These are phyloP conservation scores for Cladophialophora bantiana DNA, from an alignment of 2,329 filamentous ascomycete genomes.

Conservation along the genomic window DNA sequence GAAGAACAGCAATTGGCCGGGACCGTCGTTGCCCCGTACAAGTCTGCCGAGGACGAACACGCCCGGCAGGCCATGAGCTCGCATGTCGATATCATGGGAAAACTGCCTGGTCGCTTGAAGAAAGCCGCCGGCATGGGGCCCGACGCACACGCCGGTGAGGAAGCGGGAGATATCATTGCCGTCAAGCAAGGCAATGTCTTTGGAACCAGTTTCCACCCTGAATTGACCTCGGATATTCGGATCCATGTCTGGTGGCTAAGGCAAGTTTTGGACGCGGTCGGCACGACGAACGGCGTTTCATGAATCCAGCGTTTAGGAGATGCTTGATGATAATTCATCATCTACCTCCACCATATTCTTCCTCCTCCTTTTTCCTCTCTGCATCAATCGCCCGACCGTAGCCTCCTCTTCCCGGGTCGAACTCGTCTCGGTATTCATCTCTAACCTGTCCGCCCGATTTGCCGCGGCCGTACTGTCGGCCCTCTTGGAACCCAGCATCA, in stretches of 20 bases:
- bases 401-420: constrained; percentile 90
- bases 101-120: constrained; percentile 60
- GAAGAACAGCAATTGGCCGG: constrained; percentile 57
- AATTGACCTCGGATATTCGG: constrained; percentile 83
- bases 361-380: constrained; percentile 65
- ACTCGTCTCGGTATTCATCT: constrained; percentile 97
- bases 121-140: constrained; percentile 56
- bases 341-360: constrained; percentile 63
- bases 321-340: constrained; percentile 14
- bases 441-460: constrained; percentile 96
- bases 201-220: constrained; percentile 94
- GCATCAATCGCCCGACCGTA: constrained; percentile 79
- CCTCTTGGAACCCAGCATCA: constrained; percentile 94
- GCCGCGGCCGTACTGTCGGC: constrained; percentile 91
- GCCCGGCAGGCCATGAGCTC: constrained; percentile 55
- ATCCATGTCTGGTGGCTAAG: constrained; percentile 95
- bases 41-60: constrained; percentile 53
- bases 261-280: constrained; percentile 63
- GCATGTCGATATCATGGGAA: constrained; percentile 66
- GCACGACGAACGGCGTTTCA: constrained; percentile 37
- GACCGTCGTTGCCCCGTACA: constrained; percentile 65
- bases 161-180: constrained; percentile 77
- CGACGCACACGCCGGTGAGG: constrained; percentile 49
- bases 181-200: constrained; percentile 91
- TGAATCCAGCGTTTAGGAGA: not conserved